phyloP scores from a whole-genome alignment of 1,284 basidiomycete species.

The Cryptococcus sp. region DNA sequence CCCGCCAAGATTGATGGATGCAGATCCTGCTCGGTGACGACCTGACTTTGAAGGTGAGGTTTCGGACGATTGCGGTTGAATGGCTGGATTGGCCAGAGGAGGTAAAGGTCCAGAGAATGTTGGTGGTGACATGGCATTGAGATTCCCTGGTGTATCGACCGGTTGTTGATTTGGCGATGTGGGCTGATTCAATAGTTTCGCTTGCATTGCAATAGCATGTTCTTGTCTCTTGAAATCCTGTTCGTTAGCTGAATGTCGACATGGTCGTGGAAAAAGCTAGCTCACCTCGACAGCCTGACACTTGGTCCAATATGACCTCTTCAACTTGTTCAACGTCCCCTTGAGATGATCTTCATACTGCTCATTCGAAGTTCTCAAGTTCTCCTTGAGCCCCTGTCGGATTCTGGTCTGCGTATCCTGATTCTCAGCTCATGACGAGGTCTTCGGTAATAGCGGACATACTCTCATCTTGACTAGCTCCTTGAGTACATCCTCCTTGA shows the following conservation, averaged over 20 bases:
- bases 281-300: slow-evolving; percentile 74
- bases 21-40: slow-evolving; percentile 25
- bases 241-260: slow-evolving; percentile 1
- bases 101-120: slow-evolving; percentile 18
- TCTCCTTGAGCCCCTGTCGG: slow-evolving; percentile 80
- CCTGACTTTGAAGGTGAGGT: slow-evolving; percentile 6
- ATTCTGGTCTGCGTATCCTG: slow-evolving; percentile 80
- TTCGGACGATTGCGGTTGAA: background rate
- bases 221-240: slow-evolving; percentile 45
- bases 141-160: slow-evolving; percentile 11
- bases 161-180: slow-evolving; percentile 23
- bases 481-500: slow-evolving; percentile 67
- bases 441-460: slow-evolving; percentile 20
- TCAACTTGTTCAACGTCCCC: slow-evolving; percentile 67
- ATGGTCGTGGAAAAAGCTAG: too few relatives aligned
- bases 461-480: slow-evolving; percentile 66
- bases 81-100: slow-evolving; percentile 19
- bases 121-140: slow-evolving; percentile 31
- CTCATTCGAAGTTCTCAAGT: slow-evolving; percentile 66
- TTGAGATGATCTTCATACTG: slow-evolving; percentile 76
- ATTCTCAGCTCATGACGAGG: background rate
- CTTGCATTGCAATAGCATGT: slow-evolving; percentile 43
- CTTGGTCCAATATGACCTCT: slow-evolving; percentile 70
- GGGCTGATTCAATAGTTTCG: slow-evolving; percentile 33
- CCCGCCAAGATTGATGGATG: slow-evolving; percentile 14